Percentiles rank a stretch among this genome's conserved stretches.
Conservation (phyloP, 257 asterid genomes). For the Cinchona pubescens region DNA sequence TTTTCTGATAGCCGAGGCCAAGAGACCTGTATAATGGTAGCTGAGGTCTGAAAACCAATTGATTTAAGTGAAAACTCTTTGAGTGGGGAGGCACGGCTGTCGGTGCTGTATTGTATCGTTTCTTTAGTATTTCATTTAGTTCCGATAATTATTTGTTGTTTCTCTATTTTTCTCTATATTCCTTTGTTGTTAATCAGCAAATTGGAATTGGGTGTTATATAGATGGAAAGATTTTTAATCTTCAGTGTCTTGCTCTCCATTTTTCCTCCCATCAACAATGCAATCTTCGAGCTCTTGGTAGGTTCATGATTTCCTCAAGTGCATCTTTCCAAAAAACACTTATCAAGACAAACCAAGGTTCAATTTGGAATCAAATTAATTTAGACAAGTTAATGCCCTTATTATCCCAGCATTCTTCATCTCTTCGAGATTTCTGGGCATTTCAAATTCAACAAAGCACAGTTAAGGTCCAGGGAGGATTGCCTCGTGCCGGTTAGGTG, state of each 20-base stretch:
- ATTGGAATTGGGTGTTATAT: background rate
- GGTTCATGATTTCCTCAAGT: background rate
- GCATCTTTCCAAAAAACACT: background rate
- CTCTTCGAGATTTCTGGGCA: background rate
- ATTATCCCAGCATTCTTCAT: background rate
- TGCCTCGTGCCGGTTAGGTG: background rate
- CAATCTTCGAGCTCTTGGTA: background rate
- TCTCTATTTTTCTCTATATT: constrained; percentile 10
- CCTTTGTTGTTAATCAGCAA: constrained; percentile 6
- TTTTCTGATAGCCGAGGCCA: constrained; percentile 28
- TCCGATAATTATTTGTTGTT: constrained; percentile 4
- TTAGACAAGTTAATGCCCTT: background rate
- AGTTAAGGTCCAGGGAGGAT: background rate
- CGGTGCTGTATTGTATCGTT: constrained; percentile 38
- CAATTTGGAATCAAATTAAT: background rate
- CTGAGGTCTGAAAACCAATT: constrained; percentile 21
- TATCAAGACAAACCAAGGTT: background rate
- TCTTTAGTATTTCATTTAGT: constrained; percentile 20
- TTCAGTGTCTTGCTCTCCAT: background rate
- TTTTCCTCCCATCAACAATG: background rate
- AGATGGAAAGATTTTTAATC: constrained; percentile 8
- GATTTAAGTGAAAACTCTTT: constrained; percentile 37
- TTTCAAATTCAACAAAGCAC: background rate
- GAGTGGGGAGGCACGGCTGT: constrained; percentile 33
- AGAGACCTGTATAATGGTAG: constrained; percentile 36